Base-by-base conservation (phyloP, 176 grass and related monocot genomes). In the Triticum turgidum region DNA sequence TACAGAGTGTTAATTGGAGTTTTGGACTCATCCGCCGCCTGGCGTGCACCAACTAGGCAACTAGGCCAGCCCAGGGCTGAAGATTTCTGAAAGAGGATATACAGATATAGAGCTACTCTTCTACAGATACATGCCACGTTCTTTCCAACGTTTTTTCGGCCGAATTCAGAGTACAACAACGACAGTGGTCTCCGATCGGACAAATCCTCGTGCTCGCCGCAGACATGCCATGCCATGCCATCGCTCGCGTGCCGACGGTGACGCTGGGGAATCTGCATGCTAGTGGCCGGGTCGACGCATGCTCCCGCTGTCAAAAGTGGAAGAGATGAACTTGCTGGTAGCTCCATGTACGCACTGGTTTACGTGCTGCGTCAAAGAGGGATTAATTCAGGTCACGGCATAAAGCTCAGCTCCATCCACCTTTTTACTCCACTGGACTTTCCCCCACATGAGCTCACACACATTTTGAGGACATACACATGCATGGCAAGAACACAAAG, bases 381-480 rank as follows among this genome's bases (percentile, higher is more conserved):
- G 58, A 18, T 54, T 54, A 6, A 73, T 73, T 47, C 78, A 25
- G 73, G 83, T 83, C 89, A 37, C 20, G 65, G 32, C 80, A 44
- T 62, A 56, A 83, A 87, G 80, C 83, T 80, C 5, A 47, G 0
- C 35, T 73, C 37, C 66, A 6, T 35, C 30, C 13, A 34, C 7
- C 61, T 76, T 91, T 90, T 76, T 29, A 87, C 45, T 22, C 76
- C 15, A 69, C 63, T 22, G 11, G 17, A 76, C 79, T 54, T 87
- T 76, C 65, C 39, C 1, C 38, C 34, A 61, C 75, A 69, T 49
- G 51, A 61, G 27, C n/a, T 82, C 72, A 82, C 25, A 42, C 89
- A 41, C 69, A 87, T 69, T 91, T 84, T 91, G 81, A 80, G 76
- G 80, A 67, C 20, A 13, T 10, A 69, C 38, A 52, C 54, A 81